Percentiles rank a stretch among this genome's conserved stretches.
Conservation (phyloP, 2,329 filamentous ascomycete species). For the Penicillium oxalicum region DNA sequence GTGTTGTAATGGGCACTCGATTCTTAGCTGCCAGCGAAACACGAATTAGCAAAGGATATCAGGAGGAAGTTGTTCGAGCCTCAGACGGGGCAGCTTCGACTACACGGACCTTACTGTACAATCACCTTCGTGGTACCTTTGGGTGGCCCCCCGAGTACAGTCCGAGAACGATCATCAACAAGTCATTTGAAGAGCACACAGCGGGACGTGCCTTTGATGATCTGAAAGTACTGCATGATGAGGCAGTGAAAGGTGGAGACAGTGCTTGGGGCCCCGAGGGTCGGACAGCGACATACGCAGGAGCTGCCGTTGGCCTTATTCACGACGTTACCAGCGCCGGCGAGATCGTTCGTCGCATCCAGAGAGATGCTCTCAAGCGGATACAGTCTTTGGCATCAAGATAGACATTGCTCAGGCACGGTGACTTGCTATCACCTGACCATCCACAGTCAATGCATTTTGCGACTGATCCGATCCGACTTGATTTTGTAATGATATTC, state of each 20-base stretch:
- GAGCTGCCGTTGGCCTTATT: constrained; percentile 44
- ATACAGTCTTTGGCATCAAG: constrained; percentile 3
- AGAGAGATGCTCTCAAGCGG: constrained; percentile 8
- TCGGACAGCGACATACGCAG: constrained; percentile 48
- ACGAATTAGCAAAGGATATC: constrained; percentile 48
- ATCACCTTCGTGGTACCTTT: constrained; percentile 50
- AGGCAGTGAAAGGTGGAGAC: constrained; percentile 37
- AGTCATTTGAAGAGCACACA: constrained; percentile 44
- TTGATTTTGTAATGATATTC: too few species aligned
- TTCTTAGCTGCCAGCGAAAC: constrained; percentile 53
- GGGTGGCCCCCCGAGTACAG: constrained; percentile 57
- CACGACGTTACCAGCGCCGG: constrained; percentile 36
- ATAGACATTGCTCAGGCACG: neutral
- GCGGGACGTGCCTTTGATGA: constrained; percentile 42
- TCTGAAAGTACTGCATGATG: constrained; percentile 41
- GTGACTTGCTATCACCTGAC: too few species aligned
- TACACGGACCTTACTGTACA: constrained; percentile 49
- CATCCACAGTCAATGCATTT: too few species aligned
- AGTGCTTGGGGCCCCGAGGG: constrained; percentile 46
- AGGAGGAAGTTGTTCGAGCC: constrained; percentile 46
- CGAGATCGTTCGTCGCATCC: constrained; percentile 34
- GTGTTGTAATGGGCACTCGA: constrained; percentile 57
- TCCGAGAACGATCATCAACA: constrained; percentile 54
- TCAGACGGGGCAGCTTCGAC: constrained; percentile 50
- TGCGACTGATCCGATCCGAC: too few species aligned